phyloP scores from a whole-genome alignment of 2,329 filamentous ascomycete genomes.

The Ophiocordyceps camponoti-floridani region DNA sequence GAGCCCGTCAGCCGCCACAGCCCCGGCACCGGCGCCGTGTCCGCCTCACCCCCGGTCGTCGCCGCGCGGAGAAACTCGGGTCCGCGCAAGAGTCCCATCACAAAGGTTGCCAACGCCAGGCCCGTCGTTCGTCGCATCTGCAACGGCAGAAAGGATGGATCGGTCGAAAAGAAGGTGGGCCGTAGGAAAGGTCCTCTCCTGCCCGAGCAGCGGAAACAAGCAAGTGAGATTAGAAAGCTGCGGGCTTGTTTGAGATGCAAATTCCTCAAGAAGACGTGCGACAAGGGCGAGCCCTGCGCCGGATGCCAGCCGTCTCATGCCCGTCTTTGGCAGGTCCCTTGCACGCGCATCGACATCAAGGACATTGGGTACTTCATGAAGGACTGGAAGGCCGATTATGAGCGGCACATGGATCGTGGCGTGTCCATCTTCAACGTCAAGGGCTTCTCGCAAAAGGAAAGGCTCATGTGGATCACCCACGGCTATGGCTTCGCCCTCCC shows the following conservation, averaged over 20 bases:
- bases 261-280: constrained; percentile 97
- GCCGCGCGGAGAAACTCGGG: constrained; percentile 47
- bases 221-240: constrained; percentile 89
- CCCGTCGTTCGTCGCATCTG: constrained; percentile 65
- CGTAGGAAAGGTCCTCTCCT: constrained; percentile 76
- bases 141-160: constrained; percentile 61
- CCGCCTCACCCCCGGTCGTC: constrained; percentile 42
- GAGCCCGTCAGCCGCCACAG: constrained; percentile 34
- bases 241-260: constrained; percentile 90
- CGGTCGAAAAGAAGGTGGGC: constrained; percentile 78
- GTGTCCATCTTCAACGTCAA: constrained; percentile 94
- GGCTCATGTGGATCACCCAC: constrained; percentile 79
- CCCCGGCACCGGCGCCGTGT: constrained; percentile 41
- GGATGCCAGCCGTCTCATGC: constrained; percentile 93
- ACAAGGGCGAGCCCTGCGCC: constrained; percentile 90
- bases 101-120: constrained; percentile 56
- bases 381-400: constrained; percentile 95
- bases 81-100: constrained; percentile 57
- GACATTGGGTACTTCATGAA: constrained; percentile 98
- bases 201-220: constrained; percentile 89
- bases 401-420: constrained; percentile 70
- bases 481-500: constrained; percentile 88
- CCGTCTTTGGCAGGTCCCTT: constrained; percentile 90
- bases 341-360: constrained; percentile 96
- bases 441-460: constrained; percentile 52